Percentiles rank a stretch among this genome's conserved stretches.
phyloP scores from a whole-genome alignment of 2,329 filamentous ascomycete species.

The Tolypocladium paradoxum region DNA sequence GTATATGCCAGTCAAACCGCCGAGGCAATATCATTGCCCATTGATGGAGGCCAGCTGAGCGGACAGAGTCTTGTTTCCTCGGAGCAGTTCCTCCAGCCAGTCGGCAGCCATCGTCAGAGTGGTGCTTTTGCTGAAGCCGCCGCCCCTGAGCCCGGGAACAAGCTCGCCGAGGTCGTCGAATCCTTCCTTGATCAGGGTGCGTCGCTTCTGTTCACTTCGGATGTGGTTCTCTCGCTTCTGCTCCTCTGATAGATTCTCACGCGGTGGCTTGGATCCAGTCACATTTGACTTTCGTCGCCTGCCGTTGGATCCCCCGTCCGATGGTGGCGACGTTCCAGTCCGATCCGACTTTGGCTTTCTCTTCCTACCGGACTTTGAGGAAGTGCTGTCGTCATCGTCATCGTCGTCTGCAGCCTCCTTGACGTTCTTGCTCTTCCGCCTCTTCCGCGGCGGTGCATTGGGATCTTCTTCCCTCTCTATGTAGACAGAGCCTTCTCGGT shows the following conservation, averaged over 20 bases:
- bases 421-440: constrained; percentile 42
- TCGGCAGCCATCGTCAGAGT: constrained; percentile 66
- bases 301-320: constrained; percentile 22
- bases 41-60: constrained; percentile 35
- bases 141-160: constrained; percentile 63
- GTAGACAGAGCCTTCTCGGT: constrained; percentile 10
- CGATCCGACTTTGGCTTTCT: constrained; percentile 37
- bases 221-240: constrained; percentile 84
- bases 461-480: constrained; percentile 23
- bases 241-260: constrained; percentile 68
- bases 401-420: constrained; percentile 31
- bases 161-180: constrained; percentile 71
- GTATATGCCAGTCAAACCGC: background rate
- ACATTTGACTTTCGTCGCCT: constrained; percentile 41
- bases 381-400: constrained; percentile 24
- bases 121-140: constrained; percentile 73
- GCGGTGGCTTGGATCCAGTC: constrained; percentile 31
- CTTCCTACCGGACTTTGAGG: constrained; percentile 26
- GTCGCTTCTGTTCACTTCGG: constrained; percentile 74
- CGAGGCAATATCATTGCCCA: constrained; percentile 1
- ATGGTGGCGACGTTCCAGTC: constrained; percentile 18
- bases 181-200: constrained; percentile 70
- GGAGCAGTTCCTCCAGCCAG: constrained; percentile 63
- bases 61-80: constrained; percentile 53
- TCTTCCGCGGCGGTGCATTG: constrained; percentile 36